Base-by-base conservation (phyloP, 2,329 filamentous ascomycete genomes). In the Claviceps sorghi region DNA sequence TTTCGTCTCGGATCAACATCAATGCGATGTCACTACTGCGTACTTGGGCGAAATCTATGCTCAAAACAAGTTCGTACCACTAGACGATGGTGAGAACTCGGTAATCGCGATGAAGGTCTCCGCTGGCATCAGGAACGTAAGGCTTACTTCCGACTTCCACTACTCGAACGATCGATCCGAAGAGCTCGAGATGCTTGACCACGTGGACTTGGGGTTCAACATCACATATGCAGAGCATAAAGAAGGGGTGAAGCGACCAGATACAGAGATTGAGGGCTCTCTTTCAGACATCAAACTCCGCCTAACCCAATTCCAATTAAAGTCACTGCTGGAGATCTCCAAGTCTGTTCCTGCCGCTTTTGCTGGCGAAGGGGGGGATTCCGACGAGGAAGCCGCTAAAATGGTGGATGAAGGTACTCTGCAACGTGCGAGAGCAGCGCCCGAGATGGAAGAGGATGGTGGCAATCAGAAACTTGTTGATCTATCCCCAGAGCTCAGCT, bases 1-100 rank as follows among this genome's bases (percentile, higher is more conserved):
- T 55, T 81, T 93, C 54, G 72, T 80, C 6, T 82, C 83, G 10
- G 84, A 85, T 8, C 79, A 76, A 40, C 76, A 83, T 3, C 79
- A 82, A 55, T 80, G 88, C 51, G 93, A 99, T 65, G 76, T 89
- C 7, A 72, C 98, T 53, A 97, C 89, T 0, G 93, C 91, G 0
- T 94, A 97, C 61, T 72, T 99, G 2, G 93, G 93, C 69, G 94
- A 98, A 65, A 96, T 99, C 26, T 98, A 97, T 63, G 90, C 88
- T 0, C 89, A 90, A 67, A 98, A 98, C 66, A 86, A 84, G 57
- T 98, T 99, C 63, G 80, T 84, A 0, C 85, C 87, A 0, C 71
- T 97, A 3, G 86, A 94, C 56, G 88, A 95, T 54, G 82, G 82
- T 0, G 74, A 86, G 59, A 70, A 81, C 32, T 78, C 86, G 0